Evolutionary conservation across 495 filamentous ascomycete genomes (phyloP), one percentile per base, ranked within the genome.

Genomic region (Xylaria grammica): DNA sequence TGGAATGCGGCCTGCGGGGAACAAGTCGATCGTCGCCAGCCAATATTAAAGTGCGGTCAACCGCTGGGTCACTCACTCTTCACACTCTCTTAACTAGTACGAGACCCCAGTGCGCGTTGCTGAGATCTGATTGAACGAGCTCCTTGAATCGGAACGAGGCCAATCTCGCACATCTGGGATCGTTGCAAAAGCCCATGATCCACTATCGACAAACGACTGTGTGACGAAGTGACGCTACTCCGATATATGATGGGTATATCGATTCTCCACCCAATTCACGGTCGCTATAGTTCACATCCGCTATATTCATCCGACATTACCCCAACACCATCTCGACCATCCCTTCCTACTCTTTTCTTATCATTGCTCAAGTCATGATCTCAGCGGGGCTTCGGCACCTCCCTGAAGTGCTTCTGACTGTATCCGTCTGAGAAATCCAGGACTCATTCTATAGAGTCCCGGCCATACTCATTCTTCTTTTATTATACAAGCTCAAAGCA

Each of bases 21-120:
- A 66, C 53, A 26, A 51, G 48, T 46, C 44, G 48, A 62, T 63
- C 34, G 42, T 63, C 60, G 55, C 63, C 74, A 72, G 71, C 79
- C 80, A 81, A 82, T 82, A 82, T 81, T 78, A 72, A 79, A 75
- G 73, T 63, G 72, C 73, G 71, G 67, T 66, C 78, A 77, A 67
- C 79, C 77, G 80, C 80, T 79, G 78, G 67, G 52, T 65, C 59
- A 56, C 60, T 62, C 61, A 46, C 42, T 60, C 68, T 67, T 53
- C 63, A 48, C 64, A 56, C 29, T 53, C 32, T 67, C 62, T 67
- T 72, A 69, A 72, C 70, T 68, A 67, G 68, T 51, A 27, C 56
- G 46, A 66, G 67, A 62, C 67, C 67, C 65, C 62, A 65, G 66
- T 53, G 65, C 29, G 27, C 64, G 6, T 54, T 67, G 30, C 62